Conservation (phyloP, 164 flowering plant genomes). For the Vitis cinerea region DNA sequence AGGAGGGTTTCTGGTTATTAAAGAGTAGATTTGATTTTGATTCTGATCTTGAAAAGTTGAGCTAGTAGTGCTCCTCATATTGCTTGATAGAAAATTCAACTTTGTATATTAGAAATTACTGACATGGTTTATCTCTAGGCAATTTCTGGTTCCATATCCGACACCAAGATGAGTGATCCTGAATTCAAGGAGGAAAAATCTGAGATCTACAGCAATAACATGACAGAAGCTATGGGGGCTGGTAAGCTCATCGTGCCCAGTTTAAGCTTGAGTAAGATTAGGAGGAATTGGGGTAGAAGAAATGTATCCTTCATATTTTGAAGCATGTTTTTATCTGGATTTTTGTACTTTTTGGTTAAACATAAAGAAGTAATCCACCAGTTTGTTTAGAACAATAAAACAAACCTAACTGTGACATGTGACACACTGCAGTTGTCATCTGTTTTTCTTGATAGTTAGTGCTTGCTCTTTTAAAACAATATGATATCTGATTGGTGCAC, state of each 20-base stretch:
- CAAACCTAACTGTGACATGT: neutral
- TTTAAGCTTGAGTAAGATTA: neutral
- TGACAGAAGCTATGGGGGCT: constrained; percentile 99
- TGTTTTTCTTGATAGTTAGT: neutral
- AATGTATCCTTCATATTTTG: neutral
- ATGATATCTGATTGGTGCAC: neutral
- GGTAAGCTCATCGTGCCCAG: constrained; percentile 36
- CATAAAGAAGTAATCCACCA: neutral
- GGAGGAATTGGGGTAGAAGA: neutral
- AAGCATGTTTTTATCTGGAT: neutral
- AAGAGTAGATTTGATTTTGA: neutral
- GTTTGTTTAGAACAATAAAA: neutral
- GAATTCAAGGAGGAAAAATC: constrained; percentile 70
- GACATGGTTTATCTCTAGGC: constrained; percentile 38
- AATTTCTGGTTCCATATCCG: constrained; percentile 54
- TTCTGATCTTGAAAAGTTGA: neutral
- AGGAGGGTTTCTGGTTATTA: no score
- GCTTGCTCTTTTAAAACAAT: neutral
- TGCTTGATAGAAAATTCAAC: neutral
- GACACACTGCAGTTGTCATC: neutral
- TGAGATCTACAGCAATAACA: constrained; percentile 66
- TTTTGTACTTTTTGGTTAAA: neutral
- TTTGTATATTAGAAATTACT: neutral
- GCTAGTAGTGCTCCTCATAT: neutral
- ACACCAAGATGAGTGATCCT: constrained; percentile 43